A percentile compares a stretch with the other conserved stretches of the same genome.
Evolutionary conservation across 768 basidiomycete genomes (phyloP).

Genomic region (Kwoniella pini): DNA sequence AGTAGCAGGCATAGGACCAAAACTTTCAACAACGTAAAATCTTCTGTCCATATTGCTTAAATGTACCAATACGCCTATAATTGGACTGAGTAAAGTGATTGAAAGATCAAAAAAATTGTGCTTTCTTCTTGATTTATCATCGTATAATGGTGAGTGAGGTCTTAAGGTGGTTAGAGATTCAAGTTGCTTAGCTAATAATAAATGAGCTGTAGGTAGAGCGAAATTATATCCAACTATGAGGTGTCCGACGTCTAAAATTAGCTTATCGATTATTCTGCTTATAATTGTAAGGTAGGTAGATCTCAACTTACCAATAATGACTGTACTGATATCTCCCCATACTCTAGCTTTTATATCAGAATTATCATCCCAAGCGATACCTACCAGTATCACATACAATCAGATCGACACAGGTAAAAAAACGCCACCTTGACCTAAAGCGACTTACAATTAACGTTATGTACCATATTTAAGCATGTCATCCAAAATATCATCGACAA

Average conservation of each 20-base stretch:
- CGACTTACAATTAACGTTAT: constrained; percentile 48
- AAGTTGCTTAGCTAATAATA: constrained; percentile 50
- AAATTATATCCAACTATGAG: constrained; percentile 51
- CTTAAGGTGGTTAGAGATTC: constrained; percentile 49
- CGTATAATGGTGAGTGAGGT: constrained; percentile 43
- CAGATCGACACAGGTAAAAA: constrained; percentile 2
- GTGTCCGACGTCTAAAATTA: not conserved
- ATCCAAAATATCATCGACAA: constrained; percentile 53
- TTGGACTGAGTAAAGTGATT: constrained; percentile 32
- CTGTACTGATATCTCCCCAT: constrained; percentile 45
- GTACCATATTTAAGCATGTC: constrained; percentile 36
- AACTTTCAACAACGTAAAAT: constrained; percentile 46
- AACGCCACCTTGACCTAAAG: not conserved
- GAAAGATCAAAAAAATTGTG: constrained; percentile 41
- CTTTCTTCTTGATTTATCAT: constrained; percentile 29
- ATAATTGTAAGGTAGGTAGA: no score
- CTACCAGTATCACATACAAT: constrained; percentile 34
- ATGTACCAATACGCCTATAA: constrained; percentile 45
- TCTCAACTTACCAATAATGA: constrained; percentile 29
- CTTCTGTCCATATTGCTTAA: constrained; percentile 43
- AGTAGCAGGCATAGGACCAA: constrained; percentile 43
- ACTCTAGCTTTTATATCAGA: constrained; percentile 34
- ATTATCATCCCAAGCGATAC: constrained; percentile 40
- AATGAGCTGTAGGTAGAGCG: constrained; percentile 47
- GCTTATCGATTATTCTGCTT: not conserved